A percentile compares a stretch with the other conserved stretches of the same genome.
Conservation (phyloP, 2,329 filamentous ascomycete genomes). For the Penicillium sumatraense region DNA sequence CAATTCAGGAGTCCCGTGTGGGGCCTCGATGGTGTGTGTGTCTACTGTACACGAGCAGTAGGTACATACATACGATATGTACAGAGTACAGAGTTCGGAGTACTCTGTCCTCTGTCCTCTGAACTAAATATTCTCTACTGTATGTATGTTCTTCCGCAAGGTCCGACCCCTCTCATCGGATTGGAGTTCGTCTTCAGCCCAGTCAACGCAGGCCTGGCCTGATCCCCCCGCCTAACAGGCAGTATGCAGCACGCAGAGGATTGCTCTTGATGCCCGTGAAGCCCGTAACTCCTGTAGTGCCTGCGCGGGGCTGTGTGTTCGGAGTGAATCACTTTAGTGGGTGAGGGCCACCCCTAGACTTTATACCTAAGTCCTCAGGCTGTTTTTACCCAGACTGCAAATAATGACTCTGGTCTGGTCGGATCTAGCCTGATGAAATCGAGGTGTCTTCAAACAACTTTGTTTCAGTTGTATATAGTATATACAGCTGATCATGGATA, state of each 20-base stretch:
- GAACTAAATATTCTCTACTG: too few relatives aligned
- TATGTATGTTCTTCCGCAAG: conserved; percentile 16
- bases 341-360: background rate
- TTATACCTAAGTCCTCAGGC: background rate
- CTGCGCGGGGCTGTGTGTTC: background rate
- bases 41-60: background rate
- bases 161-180: conserved; percentile 13
- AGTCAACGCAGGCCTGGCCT: background rate
- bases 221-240: background rate
- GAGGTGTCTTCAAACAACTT: too few relatives aligned
- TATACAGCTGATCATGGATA: too few relatives aligned
- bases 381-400: background rate
- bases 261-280: background rate
- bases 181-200: conserved; percentile 4
- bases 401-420: background rate
- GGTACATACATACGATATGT: background rate
- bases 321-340: background rate
- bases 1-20: conserved; percentile 29
- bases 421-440: background rate
- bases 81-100: background rate
- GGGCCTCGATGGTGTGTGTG: conserved; percentile 13
- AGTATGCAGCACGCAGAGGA: background rate
- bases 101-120: too few relatives aligned
- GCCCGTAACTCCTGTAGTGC: background rate
- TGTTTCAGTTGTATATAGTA: background rate